These are phyloP conservation scores for Penicillium sp. DNA, from an alignment of 2,329 filamentous ascomycete species.

Conservation along the genomic window DNA sequence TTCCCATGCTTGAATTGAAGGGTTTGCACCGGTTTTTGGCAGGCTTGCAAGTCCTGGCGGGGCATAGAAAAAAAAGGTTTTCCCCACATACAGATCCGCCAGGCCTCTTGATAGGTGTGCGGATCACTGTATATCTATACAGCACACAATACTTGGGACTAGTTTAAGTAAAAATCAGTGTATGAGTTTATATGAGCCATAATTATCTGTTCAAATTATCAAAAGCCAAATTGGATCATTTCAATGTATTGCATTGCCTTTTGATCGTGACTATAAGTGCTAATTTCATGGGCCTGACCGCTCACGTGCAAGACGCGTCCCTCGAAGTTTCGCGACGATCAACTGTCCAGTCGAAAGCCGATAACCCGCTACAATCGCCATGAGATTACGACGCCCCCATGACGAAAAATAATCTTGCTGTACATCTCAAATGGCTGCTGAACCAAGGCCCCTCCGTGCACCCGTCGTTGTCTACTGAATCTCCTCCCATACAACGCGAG, in stretches of 20 bases:
- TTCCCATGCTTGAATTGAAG: conserved; percentile 43
- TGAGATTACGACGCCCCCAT: conserved; percentile 42
- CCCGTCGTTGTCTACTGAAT: conserved; percentile 27
- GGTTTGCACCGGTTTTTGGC: conserved; percentile 9
- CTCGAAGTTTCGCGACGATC: conserved; percentile 13
- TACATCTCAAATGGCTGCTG: conserved; percentile 51
- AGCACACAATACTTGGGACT: not conserved
- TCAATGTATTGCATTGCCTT: not conserved
- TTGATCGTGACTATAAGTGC: not conserved
- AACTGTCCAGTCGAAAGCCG: not conserved
- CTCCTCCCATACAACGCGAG: conserved; percentile 23
- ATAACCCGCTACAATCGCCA: conserved; percentile 20
- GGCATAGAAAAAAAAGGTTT: conserved; percentile 20
- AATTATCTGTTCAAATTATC: too few species aligned
- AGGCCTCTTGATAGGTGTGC: not conserved
- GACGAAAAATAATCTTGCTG: conserved; percentile 50
- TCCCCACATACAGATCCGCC: conserved; percentile 18
- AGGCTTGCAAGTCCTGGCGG: conserved; percentile 13
- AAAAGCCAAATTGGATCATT: not conserved
- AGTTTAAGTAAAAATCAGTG: not conserved
- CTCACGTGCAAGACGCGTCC: conserved; percentile 28
- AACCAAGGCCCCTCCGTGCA: conserved; percentile 39
- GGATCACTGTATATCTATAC: not conserved
- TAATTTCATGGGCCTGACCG: conserved; percentile 13
- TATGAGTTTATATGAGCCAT: not conserved